Conservation (phyloP, 495 filamentous ascomycete genomes). For the Talaromyces wortmannii region DNA sequence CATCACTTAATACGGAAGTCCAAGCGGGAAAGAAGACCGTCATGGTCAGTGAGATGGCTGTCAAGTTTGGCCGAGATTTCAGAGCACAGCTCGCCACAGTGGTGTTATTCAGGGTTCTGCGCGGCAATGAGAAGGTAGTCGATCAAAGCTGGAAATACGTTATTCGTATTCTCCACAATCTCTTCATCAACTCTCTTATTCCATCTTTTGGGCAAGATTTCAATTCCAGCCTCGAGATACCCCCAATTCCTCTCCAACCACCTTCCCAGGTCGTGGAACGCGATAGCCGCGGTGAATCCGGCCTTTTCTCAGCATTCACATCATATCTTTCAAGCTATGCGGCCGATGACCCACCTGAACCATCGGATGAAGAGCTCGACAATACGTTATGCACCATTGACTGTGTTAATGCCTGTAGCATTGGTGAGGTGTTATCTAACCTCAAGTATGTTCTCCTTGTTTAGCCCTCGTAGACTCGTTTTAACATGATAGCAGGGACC, state of each 20-base stretch:
- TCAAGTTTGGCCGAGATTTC: conserved; percentile 92
- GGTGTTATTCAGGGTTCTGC: conserved; percentile 85
- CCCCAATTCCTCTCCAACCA: conserved; percentile 80
- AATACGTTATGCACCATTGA: conserved; percentile 92
- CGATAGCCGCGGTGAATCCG: conserved; percentile 68
- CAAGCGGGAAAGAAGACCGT: conserved; percentile 87
- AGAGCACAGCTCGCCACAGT: conserved; percentile 90
- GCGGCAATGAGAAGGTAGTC: conserved; percentile 72
- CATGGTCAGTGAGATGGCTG: conserved; percentile 98
- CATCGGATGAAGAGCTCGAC: conserved; percentile 93
- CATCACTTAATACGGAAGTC: conserved; percentile 89
- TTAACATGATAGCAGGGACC: conserved; percentile 39
- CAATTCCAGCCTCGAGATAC: conserved; percentile 62
- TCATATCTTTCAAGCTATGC: conserved; percentile 98
- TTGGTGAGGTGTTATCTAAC: conserved; percentile 77
- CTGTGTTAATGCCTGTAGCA: conserved; percentile 82
- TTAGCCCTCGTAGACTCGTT: not conserved
- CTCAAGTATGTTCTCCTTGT: conserved; percentile 57
- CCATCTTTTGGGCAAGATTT: conserved; percentile 74
- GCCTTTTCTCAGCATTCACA: conserved; percentile 87
- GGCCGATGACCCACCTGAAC: conserved; percentile 94
- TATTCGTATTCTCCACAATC: conserved; percentile 85
- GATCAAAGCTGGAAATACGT: conserved; percentile 78
- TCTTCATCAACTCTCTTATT: conserved; percentile 93
- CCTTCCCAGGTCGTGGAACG: conserved; percentile 94